Percentiles rank a stretch among this genome's conserved stretches.
phyloP scores from a whole-genome alignment of 768 basidiomycete genomes.

The Pholiota microspora region DNA sequence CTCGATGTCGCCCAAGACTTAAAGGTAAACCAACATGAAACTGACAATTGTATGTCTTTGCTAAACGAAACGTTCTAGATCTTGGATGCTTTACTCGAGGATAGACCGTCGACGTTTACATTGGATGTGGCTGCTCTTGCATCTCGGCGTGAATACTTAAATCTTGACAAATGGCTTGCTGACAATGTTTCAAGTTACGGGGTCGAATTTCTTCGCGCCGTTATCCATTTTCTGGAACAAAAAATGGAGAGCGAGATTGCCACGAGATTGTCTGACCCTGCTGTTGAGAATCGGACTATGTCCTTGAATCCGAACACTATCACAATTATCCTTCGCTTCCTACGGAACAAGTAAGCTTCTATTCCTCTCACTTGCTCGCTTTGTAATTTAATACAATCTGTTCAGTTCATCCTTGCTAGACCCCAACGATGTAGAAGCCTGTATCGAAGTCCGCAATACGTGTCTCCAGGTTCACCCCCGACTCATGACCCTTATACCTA shows the following conservation, averaged over 20 bases:
- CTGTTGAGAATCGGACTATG: conserved; percentile 79
- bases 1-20: conserved; percentile 94
- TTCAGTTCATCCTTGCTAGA: conserved; percentile 72
- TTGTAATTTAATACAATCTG: conserved; percentile 3
- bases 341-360: conserved; percentile 73
- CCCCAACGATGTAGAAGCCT: conserved; percentile 78
- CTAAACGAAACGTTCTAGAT: conserved; percentile 48
- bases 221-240: conserved; percentile 85
- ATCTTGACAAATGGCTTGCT: conserved; percentile 95
- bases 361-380: not conserved
- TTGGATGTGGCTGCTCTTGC: conserved; percentile 94
- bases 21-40: conserved; percentile 53
- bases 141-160: conserved; percentile 89
- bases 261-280: conserved; percentile 72
- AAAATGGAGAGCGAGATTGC: conserved; percentile 91
- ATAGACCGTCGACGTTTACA: conserved; percentile 85
- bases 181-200: conserved; percentile 84
- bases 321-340: conserved; percentile 87
- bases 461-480: conserved; percentile 95
- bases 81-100: conserved; percentile 87
- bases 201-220: conserved; percentile 80
- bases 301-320: conserved; percentile 84
- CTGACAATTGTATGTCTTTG: not conserved
- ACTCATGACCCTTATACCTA: conserved; percentile 89
- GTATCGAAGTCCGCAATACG: conserved; percentile 87